A percentile compares a stretch with the other conserved stretches of the same genome.
These are phyloP conservation scores for Neofusicoccum laricinum DNA, from an alignment of 2,329 filamentous ascomycete species.

Conservation along the genomic window DNA sequence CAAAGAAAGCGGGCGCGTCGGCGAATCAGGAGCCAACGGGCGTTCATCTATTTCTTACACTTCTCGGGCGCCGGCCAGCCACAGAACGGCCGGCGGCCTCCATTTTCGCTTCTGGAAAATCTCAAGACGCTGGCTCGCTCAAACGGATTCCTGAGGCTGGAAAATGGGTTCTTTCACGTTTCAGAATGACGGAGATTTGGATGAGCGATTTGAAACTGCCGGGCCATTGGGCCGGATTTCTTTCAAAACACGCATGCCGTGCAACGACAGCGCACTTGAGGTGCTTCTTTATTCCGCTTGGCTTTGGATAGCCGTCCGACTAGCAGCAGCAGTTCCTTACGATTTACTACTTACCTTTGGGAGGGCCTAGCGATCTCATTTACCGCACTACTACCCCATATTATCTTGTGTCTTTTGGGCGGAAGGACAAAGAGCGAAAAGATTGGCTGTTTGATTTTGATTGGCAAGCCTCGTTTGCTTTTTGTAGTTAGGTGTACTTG, in stretches of 20 bases:
- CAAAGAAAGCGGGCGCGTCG: neutral
- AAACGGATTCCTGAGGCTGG: constrained; percentile 11
- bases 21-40: neutral
- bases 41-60: constrained; percentile 1
- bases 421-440: neutral
- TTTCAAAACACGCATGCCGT: neutral
- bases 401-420: neutral
- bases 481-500: constrained; percentile 2
- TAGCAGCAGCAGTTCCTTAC: constrained; percentile 1
- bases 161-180: constrained; percentile 3
- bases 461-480: constrained; percentile 7
- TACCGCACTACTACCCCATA: constrained; percentile 7
- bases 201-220: constrained; percentile 7
- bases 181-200: constrained; percentile 7
- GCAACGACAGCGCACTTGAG: neutral
- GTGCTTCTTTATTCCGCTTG: neutral
- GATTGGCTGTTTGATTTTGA: constrained; percentile 13
- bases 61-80: neutral
- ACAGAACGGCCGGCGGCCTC: neutral
- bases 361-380: constrained; percentile 3
- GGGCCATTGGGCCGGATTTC: neutral
- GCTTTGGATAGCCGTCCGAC: constrained; percentile 5
- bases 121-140: constrained; percentile 16
- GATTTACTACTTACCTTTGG: constrained; percentile 4
- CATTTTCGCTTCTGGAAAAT: constrained; percentile 11